Base-by-base conservation (phyloP, 1,284 basidiomycete species). In the Fomitopsis pinicola region DNA sequence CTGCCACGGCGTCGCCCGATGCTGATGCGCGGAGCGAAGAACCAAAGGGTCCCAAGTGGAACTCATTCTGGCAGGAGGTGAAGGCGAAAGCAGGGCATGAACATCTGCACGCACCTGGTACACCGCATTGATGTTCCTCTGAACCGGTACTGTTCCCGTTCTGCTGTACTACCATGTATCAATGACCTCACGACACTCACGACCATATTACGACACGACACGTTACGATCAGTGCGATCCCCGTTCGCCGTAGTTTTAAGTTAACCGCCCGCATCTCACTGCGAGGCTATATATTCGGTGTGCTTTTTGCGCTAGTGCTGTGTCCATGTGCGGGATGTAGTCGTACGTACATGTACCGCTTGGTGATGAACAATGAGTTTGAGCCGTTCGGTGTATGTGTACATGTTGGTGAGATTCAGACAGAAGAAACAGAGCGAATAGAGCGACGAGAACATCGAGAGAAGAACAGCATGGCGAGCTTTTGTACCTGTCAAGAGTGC, bases 11-110 rank as follows among this genome's bases (percentile, higher is more conserved):
- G 33, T 63, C 62, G 55, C 54, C 65, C 42, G 63, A 59, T 60
- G 9, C n/a, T 19, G 44, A 61, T 59, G 22, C 62, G 5, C 58
- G 62, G 52, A 59, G 64, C 42, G 42, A 63, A 35, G 28, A 54
- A 7, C 48, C 38, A 1, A 60, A 48, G 15, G 60, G 59, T 5
- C 62, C 60, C 30, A 59, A 69, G 40, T 84, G 82, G 82, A 77
- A 82, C 44, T 73, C 77, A 7, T 84, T 84, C 70, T 75, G 73
- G 73, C 64, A 60, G 17, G 72, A 73, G 42, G 73, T 75, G 38
- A 71, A 71, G 62, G 62, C 62, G 28, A 73, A 72, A 64, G 72
- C 73, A 1, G 64, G 62, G 22, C 64, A 67, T 42, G 64, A 64
- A 3, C 50, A 53, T n/a, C 30, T 26, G 30, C 50, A 53, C 15